These are phyloP conservation scores for Microdochium paspali DNA, from an alignment of 2,329 filamentous ascomycete species.

Conservation along the genomic window DNA sequence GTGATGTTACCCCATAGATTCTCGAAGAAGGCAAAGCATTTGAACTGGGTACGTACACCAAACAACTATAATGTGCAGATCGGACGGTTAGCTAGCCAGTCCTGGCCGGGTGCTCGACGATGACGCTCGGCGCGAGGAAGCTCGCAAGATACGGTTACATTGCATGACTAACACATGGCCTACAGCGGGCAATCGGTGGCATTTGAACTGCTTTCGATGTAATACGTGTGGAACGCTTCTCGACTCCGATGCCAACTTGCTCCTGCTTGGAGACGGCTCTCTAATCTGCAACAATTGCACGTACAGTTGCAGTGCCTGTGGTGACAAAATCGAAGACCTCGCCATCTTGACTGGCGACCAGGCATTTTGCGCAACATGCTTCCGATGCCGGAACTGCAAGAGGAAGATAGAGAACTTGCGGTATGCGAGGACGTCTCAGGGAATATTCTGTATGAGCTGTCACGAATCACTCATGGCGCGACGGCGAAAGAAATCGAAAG, in stretches of 20 bases:
- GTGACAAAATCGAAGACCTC: constrained; percentile 95
- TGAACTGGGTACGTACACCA: constrained; percentile 83
- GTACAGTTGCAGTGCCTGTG: constrained; percentile 94
- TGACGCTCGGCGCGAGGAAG: constrained; percentile 6
- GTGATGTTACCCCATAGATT: constrained; percentile 52
- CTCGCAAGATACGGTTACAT: constrained; percentile 1
- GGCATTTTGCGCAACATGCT: constrained; percentile 95
- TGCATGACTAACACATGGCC: constrained; percentile 7
- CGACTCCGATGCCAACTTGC: constrained; percentile 94
- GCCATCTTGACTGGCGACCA: constrained; percentile 97
- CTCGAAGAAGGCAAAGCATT: constrained; percentile 98
- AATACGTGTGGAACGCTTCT: constrained; percentile 92
- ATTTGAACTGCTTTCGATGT: constrained; percentile 97
- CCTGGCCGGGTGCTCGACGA: too few relatives aligned
- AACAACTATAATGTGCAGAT: too few relatives aligned
- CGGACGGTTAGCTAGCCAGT: too few relatives aligned
- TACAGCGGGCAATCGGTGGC: constrained; percentile 89
- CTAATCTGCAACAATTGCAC: constrained; percentile 99
- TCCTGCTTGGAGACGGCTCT: constrained; percentile 93
- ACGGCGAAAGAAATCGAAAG: constrained; percentile 76
- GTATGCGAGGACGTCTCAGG: constrained; percentile 94
- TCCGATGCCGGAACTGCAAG: constrained; percentile 96
- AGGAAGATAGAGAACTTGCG: constrained; percentile 96
- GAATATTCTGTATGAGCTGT: constrained; percentile 99
- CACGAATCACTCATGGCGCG: constrained; percentile 95